A percentile compares a stretch with the other conserved stretches of the same genome.
Conservation (phyloP, 1,139 yeast species). For the Yamadazyma sp. region DNA sequence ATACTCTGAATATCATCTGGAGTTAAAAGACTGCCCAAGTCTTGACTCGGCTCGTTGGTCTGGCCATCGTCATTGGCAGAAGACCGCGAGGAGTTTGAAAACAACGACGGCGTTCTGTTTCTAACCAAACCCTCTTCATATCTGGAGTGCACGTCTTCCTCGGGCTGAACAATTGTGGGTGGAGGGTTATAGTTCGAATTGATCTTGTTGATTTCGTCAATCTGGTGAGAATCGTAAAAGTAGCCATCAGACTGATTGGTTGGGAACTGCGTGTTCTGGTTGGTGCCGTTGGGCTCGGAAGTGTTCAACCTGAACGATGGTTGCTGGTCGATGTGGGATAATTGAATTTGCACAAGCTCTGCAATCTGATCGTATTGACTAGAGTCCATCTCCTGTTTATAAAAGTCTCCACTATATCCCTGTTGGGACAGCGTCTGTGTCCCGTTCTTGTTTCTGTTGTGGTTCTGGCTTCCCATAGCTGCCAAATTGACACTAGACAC, state of each 20-base stretch:
- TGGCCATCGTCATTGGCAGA: conserved; percentile 13
- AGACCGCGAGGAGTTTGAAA: conserved; percentile 31
- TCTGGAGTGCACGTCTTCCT: conserved; percentile 2
- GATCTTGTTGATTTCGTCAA: conserved; percentile 18
- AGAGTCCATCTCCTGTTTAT: conserved; percentile 5
- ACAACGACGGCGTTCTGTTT: conserved; percentile 44
- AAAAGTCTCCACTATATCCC: conserved; percentile 3
- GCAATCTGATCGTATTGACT: conserved; percentile 12
- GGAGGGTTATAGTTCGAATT: conserved; percentile 31
- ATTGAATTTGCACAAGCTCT: conserved; percentile 10
- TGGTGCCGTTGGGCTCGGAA: no score
- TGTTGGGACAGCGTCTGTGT: no score
- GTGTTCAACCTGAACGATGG: conserved; percentile 1
- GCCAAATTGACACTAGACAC: conserved; percentile 37
- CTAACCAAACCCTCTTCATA: neutral
- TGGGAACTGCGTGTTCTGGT: neutral
- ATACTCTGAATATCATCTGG: conserved; percentile 37
- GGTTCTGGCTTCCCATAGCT: conserved; percentile 4
- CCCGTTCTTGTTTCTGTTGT: conserved; percentile 2
- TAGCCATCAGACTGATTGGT: neutral
- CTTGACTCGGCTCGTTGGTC: conserved; percentile 2
- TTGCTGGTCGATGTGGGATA: conserved; percentile 5
- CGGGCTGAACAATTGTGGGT: conserved; percentile 24
- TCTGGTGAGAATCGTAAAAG: conserved; percentile 17
- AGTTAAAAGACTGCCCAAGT: conserved; percentile 21